Evolutionary conservation across 2,329 filamentous ascomycete species (phyloP).

Genomic region (Alternaria hordeiaustralica): DNA sequence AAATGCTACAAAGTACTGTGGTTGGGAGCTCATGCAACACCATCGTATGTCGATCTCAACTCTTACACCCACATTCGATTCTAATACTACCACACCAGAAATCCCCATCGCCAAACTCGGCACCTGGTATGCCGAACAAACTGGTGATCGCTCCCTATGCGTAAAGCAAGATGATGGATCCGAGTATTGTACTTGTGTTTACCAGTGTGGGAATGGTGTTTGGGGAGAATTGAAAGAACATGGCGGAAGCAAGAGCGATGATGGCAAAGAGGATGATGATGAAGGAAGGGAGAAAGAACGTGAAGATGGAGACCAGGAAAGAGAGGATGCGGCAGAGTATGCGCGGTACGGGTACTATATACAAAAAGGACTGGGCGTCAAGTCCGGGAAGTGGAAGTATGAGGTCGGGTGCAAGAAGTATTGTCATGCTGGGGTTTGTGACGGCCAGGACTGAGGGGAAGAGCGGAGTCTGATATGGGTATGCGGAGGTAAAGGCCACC

Average conservation of each 20-base stretch:
- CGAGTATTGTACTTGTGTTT: constrained; percentile 25
- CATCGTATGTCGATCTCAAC: not conserved
- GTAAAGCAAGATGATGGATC: not conserved
- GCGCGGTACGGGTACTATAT: not conserved
- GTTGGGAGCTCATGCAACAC: constrained; percentile 21
- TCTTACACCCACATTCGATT: not conserved
- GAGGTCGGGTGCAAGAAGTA: constrained; percentile 21
- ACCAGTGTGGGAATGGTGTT: constrained; percentile 26
- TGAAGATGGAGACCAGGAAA: not conserved
- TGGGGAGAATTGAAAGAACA: constrained; percentile 6
- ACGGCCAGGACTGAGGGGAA: not conserved
- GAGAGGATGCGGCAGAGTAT: not conserved
- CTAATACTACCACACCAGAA: constrained; percentile 4
- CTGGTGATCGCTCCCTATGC: constrained; percentile 19
- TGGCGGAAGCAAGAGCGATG: not conserved
- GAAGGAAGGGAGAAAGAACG: not conserved
- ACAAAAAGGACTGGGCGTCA: not conserved
- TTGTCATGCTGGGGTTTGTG: constrained; percentile 22
- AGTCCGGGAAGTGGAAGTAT: not conserved
- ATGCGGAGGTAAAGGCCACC: not conserved
- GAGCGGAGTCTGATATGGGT: not conserved
- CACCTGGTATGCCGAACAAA: constrained; percentile 16
- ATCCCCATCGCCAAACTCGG: constrained; percentile 18
- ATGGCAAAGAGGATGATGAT: not conserved
- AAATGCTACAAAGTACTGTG: not conserved